A percentile compares a stretch with the other conserved stretches of the same genome.
phyloP scores from a whole-genome alignment of 2,329 filamentous ascomycete species.

The Sarocladium kiliense region DNA sequence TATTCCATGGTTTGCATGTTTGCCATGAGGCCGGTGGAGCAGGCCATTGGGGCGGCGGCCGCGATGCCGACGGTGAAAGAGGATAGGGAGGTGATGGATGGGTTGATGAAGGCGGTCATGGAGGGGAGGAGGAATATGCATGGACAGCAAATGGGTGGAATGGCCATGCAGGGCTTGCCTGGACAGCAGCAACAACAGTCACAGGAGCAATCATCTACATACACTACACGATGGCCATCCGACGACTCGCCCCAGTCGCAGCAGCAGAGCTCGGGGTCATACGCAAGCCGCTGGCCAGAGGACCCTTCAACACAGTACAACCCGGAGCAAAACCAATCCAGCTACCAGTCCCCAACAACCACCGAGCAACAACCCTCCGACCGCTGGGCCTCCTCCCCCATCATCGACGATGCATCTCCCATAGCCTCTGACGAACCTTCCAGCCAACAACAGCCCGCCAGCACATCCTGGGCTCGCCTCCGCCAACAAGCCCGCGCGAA shows the following conservation, averaged over 20 bases:
- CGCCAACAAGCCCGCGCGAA: conserved; percentile 28
- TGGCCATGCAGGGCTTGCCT: background rate
- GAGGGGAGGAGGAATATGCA: background rate
- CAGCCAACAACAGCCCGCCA: conserved; percentile 8
- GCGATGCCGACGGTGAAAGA: background rate
- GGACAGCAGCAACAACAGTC: background rate
- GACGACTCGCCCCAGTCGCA: conserved; percentile 1
- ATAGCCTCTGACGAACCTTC: conserved; percentile 22
- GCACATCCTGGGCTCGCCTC: conserved; percentile 38
- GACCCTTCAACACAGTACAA: conserved; percentile 2
- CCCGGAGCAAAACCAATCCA: background rate
- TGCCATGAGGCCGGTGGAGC: background rate
- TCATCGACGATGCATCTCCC: conserved; percentile 40
- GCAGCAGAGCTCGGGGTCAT: conserved; percentile 2
- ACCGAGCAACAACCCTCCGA: conserved; percentile 7
- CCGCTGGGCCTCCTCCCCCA: conserved; percentile 21
- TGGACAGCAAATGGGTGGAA: background rate
- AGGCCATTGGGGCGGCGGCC: background rate
- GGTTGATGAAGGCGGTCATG: background rate
- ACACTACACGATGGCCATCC: background rate
- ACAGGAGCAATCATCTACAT: background rate
- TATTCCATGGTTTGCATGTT: background rate
- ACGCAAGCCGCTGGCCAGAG: conserved; percentile 1
- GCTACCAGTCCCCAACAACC: background rate
- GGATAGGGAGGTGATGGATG: background rate